Conservation (phyloP, 345 rosid genomes). For the Leavenworthia alabamica region DNA sequence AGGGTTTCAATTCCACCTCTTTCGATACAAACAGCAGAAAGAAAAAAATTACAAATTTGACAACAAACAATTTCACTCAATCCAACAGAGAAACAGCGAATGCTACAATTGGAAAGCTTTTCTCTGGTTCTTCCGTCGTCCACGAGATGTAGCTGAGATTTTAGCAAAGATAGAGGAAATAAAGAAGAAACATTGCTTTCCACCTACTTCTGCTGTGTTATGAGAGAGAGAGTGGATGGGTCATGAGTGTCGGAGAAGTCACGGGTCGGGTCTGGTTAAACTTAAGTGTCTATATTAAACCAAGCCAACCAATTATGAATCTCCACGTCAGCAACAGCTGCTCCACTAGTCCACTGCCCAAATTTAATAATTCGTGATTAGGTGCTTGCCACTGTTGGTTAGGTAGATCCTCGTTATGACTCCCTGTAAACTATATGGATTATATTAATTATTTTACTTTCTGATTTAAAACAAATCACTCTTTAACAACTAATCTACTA, state of each 20-base stretch:
- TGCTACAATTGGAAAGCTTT: not conserved
- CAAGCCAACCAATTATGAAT: slow-evolving; percentile 4
- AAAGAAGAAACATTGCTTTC: slow-evolving; percentile 45
- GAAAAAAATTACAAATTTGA: too few relatives aligned
- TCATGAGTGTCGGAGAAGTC: slow-evolving; percentile 30
- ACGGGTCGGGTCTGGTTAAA: slow-evolving; percentile 30
- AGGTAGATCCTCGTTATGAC: not conserved
- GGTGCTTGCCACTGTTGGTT: slow-evolving; percentile 2
- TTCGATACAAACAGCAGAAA: slow-evolving; percentile 13
- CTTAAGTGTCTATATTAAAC: slow-evolving; percentile 17
- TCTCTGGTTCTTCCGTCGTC: not conserved
- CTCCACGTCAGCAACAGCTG: slow-evolving; percentile 35
- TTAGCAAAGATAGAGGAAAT: slow-evolving; percentile 20
- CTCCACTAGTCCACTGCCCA: slow-evolving; percentile 17
- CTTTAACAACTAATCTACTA: not conserved
- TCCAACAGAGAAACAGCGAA: not conserved
- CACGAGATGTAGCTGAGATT: slow-evolving; percentile 18
- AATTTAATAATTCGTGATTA: slow-evolving; percentile 16
- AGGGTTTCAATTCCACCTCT: slow-evolving; percentile 21
- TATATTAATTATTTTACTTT: not conserved
- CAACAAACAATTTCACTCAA: slow-evolving; percentile 9
- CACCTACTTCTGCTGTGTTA: slow-evolving; percentile 35
- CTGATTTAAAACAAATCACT: not conserved
- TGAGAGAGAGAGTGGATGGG: slow-evolving; percentile 25
- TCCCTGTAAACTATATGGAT: not conserved